A percentile compares a stretch with the other conserved stretches of the same genome.
phyloP scores from a whole-genome alignment of 2,329 filamentous ascomycete species.

The Leptographium lundbergii region DNA sequence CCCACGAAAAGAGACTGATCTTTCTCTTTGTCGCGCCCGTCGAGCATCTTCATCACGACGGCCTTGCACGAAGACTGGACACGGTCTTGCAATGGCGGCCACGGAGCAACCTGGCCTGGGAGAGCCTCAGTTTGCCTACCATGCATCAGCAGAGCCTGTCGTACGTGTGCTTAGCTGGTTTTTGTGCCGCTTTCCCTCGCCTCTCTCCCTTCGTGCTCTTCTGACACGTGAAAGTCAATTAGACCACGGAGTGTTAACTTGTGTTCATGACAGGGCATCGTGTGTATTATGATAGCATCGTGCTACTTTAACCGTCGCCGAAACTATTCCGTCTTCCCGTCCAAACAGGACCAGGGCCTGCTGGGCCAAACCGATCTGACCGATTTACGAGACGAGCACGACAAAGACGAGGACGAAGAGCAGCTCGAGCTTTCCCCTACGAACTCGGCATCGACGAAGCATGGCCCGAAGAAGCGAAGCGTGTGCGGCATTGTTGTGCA shows the following conservation, averaged over 20 bases:
- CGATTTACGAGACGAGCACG: background rate
- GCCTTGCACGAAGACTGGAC: background rate
- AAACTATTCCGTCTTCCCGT: background rate
- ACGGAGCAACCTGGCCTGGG: background rate
- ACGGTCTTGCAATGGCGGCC: background rate
- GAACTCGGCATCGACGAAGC: background rate
- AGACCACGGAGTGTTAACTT: background rate
- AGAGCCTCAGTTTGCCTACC: background rate
- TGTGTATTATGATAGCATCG: background rate
- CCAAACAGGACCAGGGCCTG: background rate
- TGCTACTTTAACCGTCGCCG: background rate
- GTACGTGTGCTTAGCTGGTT: background rate
- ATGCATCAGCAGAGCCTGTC: background rate
- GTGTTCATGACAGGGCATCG: background rate
- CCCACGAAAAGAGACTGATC: background rate
- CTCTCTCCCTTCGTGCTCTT: background rate
- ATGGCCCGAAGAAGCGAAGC: conserved; percentile 2
- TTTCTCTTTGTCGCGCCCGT: background rate
- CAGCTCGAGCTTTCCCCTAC: background rate
- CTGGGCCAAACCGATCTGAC: background rate
- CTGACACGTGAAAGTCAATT: too few relatives aligned
- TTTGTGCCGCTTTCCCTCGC: background rate
- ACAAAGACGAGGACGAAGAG: background rate
- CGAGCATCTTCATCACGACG: background rate
- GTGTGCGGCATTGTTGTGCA: conserved; percentile 18